Conservation (phyloP, 768 basidiomycete species). For the Pulveroboletus frians region DNA sequence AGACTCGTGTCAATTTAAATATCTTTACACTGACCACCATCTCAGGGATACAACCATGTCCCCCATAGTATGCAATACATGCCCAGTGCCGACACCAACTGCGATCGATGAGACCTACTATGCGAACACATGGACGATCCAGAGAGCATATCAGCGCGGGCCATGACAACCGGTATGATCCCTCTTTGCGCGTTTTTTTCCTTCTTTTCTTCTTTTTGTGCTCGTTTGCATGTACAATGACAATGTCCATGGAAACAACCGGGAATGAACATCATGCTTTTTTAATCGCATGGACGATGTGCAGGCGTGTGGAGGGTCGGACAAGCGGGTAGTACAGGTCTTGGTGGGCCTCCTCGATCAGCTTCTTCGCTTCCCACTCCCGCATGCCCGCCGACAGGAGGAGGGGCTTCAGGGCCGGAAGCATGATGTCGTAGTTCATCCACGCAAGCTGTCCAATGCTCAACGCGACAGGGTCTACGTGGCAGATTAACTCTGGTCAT, state of each 20-base stretch:
- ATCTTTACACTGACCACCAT: conserved; percentile 10
- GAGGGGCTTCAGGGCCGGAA: conserved; percentile 58
- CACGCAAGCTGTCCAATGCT: conserved; percentile 68
- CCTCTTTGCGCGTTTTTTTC: conserved; percentile 23
- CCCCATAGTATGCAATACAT: conserved; percentile 7
- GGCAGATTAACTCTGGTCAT: conserved; percentile 8
- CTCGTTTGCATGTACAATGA: conserved; percentile 13
- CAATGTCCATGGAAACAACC: conserved; percentile 17
- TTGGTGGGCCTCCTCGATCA: conserved; percentile 58
- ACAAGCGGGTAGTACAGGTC: conserved; percentile 60
- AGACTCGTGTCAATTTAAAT: conserved; percentile 6
- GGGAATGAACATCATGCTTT: conserved; percentile 12
- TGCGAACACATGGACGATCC: conserved; percentile 84
- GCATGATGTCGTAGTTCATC: conserved; percentile 65
- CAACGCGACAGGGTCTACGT: conserved; percentile 49
- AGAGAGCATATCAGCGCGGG: conserved; percentile 24
- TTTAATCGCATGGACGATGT: conserved; percentile 54
- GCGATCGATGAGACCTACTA: conserved; percentile 36
- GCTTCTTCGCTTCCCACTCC: conserved; percentile 47
- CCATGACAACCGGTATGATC: conserved; percentile 19
- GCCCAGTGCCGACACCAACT: not conserved
- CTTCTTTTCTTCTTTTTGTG: not conserved
- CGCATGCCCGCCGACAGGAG: conserved; percentile 50
- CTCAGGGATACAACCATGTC: not conserved
- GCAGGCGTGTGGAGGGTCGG: conserved; percentile 46